phyloP scores from a whole-genome alignment of 176 grass and related monocot species.

The Thinopyrum elongatum region DNA sequence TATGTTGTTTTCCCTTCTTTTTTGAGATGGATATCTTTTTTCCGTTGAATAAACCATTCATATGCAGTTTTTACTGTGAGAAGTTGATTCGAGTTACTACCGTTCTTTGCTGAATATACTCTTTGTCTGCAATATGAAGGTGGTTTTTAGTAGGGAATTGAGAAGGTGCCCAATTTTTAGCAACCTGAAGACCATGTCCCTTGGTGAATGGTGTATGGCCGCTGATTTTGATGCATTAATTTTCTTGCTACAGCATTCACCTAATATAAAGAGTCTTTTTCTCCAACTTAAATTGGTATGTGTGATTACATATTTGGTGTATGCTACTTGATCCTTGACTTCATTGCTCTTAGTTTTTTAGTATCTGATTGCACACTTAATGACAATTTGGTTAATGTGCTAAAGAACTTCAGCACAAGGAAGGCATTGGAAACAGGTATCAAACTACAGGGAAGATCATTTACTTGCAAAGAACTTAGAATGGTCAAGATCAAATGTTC shows the following conservation, averaged over 20 bases:
- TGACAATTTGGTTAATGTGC: background rate
- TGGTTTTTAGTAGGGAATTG: background rate
- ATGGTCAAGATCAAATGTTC: constrained; percentile 32
- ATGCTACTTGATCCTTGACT: background rate
- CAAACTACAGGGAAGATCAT: background rate
- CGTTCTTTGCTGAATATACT: background rate
- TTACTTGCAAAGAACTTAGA: constrained; percentile 11
- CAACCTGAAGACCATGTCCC: constrained; percentile 26
- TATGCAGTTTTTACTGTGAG: background rate
- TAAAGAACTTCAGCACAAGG: background rate
- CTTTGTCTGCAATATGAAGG: background rate
- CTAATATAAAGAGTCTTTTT: constrained; percentile 19
- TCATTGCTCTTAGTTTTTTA: background rate
- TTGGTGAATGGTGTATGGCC: constrained; percentile 29
- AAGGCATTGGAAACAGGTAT: background rate
- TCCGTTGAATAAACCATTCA: background rate
- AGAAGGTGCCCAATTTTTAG: constrained; percentile 2
- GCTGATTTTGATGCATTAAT: constrained; percentile 13
- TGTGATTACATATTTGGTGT: background rate
- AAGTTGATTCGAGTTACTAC: background rate
- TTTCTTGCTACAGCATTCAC: constrained; percentile 23
- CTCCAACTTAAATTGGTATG: constrained; percentile 22
- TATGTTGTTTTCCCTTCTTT: background rate
- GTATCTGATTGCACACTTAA: background rate
- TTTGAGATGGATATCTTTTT: background rate